phyloP scores from a whole-genome alignment of 1,284 basidiomycete genomes.

The Malassezia arunalokei region DNA sequence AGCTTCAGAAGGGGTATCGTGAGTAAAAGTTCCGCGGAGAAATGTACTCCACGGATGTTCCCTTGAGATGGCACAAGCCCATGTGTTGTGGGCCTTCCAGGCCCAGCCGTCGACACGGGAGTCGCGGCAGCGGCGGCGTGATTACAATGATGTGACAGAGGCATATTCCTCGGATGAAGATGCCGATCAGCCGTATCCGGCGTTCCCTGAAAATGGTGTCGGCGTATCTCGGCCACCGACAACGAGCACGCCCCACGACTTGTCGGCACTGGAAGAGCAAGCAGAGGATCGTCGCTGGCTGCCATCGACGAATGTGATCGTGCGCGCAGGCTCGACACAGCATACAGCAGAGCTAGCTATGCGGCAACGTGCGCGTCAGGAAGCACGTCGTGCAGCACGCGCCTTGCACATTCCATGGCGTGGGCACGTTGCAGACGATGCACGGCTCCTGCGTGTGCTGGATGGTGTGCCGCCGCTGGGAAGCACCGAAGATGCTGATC shows the following conservation, averaged over 20 bases:
- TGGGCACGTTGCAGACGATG: constrained; percentile 21
- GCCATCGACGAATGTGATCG: constrained; percentile 13
- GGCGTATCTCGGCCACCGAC: neutral
- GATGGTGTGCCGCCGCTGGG: constrained; percentile 34
- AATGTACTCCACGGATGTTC: neutral
- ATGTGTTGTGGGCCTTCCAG: constrained; percentile 10
- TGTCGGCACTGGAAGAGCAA: constrained; percentile 1
- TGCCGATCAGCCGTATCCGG: neutral
- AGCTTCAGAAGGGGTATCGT: neutral
- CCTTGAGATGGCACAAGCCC: constrained; percentile 1
- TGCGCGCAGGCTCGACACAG: constrained; percentile 15
- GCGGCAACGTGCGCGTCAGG: constrained; percentile 7
- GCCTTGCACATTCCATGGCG: constrained; percentile 26
- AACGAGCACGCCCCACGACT: neutral
- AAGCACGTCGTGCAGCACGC: constrained; percentile 20
- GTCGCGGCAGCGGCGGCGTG: neutral
- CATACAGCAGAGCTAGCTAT: constrained; percentile 10
- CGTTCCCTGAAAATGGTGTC: neutral
- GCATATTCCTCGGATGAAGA: constrained; percentile 8
- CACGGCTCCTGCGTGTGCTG: constrained; percentile 25
- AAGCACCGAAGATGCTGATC: constrained; percentile 28
- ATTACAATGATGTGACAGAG: neutral
- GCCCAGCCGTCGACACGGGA: constrained; percentile 12
- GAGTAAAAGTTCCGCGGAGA: neutral
- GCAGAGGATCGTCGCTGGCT: constrained; percentile 15